Percentiles rank a stretch among this genome's conserved stretches.
Evolutionary conservation across 2,329 filamentous ascomycete species (phyloP).

Genomic region (Neonectria hederae): DNA sequence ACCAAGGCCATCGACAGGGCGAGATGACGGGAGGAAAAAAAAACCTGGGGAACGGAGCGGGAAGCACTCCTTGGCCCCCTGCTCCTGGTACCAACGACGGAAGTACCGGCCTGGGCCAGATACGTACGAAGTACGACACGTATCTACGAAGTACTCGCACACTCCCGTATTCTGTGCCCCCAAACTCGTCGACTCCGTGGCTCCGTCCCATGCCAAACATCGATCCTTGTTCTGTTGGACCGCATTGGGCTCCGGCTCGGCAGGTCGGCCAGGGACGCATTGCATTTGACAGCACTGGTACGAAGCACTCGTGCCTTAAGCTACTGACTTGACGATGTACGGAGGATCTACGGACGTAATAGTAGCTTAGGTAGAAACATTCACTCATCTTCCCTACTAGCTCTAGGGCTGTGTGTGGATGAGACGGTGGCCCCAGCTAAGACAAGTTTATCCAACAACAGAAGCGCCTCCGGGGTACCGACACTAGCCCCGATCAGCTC

Average conservation of each 20-base stretch:
- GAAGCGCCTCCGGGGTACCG: slow-evolving; percentile 25
- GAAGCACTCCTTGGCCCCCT: slow-evolving; percentile 33
- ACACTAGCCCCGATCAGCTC: slow-evolving; percentile 25
- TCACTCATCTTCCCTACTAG: slow-evolving; percentile 23
- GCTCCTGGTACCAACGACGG: slow-evolving; percentile 36
- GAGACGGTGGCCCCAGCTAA: slow-evolving; percentile 24
- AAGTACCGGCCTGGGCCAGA: slow-evolving; percentile 32
- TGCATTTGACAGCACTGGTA: slow-evolving; percentile 13
- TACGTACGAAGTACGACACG: slow-evolving; percentile 11
- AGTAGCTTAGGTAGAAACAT: slow-evolving; percentile 17
- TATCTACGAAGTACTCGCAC: background rate
- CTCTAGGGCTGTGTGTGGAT: slow-evolving; percentile 26
- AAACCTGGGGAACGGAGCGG: slow-evolving; percentile 43
- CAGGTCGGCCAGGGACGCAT: slow-evolving; percentile 11
- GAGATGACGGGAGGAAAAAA: slow-evolving; percentile 34
- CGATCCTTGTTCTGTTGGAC: slow-evolving; percentile 13
- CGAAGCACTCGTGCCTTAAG: background rate
- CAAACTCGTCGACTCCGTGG: slow-evolving; percentile 1
- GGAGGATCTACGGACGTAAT: background rate
- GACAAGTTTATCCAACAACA: slow-evolving; percentile 28
- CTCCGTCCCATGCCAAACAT: slow-evolving; percentile 18
- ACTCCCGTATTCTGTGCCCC: background rate
- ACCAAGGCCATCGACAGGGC: slow-evolving; percentile 32
- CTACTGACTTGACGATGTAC: slow-evolving; percentile 1
- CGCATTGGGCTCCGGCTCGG: slow-evolving; percentile 9